Conservation (phyloP, 2,329 filamentous ascomycete species). For the Colletotrichum sp. region DNA sequence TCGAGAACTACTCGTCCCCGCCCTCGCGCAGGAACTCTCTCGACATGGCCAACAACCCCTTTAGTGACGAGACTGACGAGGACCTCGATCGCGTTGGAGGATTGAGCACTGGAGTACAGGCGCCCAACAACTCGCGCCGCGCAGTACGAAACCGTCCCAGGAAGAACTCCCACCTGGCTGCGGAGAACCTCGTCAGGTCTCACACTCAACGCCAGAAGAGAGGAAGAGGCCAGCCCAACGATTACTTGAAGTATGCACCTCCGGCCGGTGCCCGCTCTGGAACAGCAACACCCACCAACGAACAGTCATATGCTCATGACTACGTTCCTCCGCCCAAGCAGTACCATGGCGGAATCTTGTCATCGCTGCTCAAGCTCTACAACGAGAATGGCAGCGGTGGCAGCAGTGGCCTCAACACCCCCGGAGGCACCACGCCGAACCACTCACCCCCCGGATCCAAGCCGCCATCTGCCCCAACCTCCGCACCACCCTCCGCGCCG, state of each 20-base stretch:
- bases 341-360: conserved; percentile 76
- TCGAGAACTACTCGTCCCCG: conserved; percentile 42
- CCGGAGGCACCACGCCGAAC: conserved; percentile 41
- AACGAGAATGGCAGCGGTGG: conserved; percentile 46
- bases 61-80: conserved; percentile 10
- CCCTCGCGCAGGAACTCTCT: conserved; percentile 10
- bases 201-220: conserved; percentile 33
- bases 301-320: conserved; percentile 54
- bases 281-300: conserved; percentile 40
- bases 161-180: conserved; percentile 22
- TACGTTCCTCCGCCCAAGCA: conserved; percentile 71
- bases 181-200: conserved; percentile 39
- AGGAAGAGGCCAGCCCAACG: conserved; percentile 10
- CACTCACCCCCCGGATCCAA: conserved; percentile 45
- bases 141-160: conserved; percentile 9
- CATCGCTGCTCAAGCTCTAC: conserved; percentile 74
- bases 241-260: conserved; percentile 33
- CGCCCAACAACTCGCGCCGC: neutral
- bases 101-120: neutral
- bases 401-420: conserved; percentile 47
- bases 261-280: conserved; percentile 34
- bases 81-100: neutral
- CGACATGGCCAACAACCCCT: neutral
- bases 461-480: conserved; percentile 44
- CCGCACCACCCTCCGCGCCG: conserved; percentile 25